A percentile compares a stretch with the other conserved stretches of the same genome.
Evolutionary conservation across 2,329 filamentous ascomycete species (phyloP).

Genomic region (Xylariaceae sp.): DNA sequence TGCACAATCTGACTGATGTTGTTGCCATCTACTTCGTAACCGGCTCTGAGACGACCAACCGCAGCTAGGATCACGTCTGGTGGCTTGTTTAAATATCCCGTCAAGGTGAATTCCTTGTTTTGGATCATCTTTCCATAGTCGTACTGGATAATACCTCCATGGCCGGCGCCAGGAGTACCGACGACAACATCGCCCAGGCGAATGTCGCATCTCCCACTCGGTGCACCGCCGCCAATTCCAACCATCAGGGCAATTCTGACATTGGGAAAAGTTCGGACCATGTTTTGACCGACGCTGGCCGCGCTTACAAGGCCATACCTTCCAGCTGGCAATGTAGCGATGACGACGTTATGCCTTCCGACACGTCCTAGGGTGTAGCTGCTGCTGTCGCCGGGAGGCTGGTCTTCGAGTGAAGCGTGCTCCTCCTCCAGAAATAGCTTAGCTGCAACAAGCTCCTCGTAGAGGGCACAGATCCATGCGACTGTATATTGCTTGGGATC

Average conservation of each 20-base stretch:
- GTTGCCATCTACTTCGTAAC: neutral
- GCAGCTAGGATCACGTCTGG: neutral
- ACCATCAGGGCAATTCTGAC: slow-evolving; percentile 31
- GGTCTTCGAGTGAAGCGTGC: slow-evolving; percentile 29
- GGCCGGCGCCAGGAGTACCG: slow-evolving; percentile 21
- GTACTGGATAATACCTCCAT: slow-evolving; percentile 31
- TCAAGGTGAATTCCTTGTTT: slow-evolving; percentile 15
- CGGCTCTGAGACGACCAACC: neutral
- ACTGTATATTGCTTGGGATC: slow-evolving; percentile 21
- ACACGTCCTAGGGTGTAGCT: slow-evolving; percentile 32
- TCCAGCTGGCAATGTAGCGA: slow-evolving; percentile 29
- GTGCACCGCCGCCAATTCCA: slow-evolving; percentile 31
- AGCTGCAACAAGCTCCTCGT: slow-evolving; percentile 36
- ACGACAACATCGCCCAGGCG: slow-evolving; percentile 34
- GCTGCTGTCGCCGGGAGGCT: slow-evolving; percentile 23
- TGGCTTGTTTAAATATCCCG: slow-evolving; percentile 10
- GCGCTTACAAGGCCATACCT: slow-evolving; percentile 27
- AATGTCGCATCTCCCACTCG: slow-evolving; percentile 30
- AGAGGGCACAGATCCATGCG: slow-evolving; percentile 42
- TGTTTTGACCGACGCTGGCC: slow-evolving; percentile 23
- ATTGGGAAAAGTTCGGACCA: slow-evolving; percentile 27
- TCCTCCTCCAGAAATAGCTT: slow-evolving; percentile 36
- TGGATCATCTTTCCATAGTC: slow-evolving; percentile 30
- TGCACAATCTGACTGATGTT: neutral
- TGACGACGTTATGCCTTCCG: slow-evolving; percentile 34